These are phyloP conservation scores for Scedosporium minutisporum DNA, from an alignment of 2,329 filamentous ascomycete genomes.

Conservation along the genomic window DNA sequence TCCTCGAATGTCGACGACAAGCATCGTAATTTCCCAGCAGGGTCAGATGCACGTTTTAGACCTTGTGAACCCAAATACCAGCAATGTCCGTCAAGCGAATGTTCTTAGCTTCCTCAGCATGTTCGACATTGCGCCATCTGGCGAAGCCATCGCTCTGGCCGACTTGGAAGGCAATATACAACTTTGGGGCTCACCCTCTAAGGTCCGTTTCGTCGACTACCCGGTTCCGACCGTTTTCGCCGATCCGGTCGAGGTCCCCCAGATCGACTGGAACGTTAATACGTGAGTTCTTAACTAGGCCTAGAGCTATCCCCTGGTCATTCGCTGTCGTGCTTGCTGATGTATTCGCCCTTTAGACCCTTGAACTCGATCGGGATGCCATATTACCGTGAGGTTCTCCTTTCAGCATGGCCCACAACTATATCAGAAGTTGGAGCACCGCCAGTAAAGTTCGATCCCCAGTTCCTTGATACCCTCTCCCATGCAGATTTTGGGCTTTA, in stretches of 20 bases:
- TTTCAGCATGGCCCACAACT: conserved; percentile 85
- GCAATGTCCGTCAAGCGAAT: conserved; percentile 75
- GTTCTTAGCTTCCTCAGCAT: conserved; percentile 64
- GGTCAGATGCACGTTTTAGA: conserved; percentile 95
- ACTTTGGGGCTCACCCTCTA: conserved; percentile 79
- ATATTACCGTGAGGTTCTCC: conserved; percentile 77
- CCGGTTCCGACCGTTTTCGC: conserved; percentile 70
- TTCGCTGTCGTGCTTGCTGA: not conserved
- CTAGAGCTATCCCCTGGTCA: conserved; percentile 6
- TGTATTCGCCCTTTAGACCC: conserved; percentile 40
- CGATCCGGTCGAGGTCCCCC: conserved; percentile 48
- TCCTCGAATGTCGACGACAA: conserved; percentile 87
- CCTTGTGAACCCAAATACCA: conserved; percentile 84
- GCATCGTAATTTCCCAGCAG: conserved; percentile 82
- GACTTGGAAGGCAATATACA: conserved; percentile 73
- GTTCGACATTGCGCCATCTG: conserved; percentile 79
- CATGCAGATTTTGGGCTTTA: conserved; percentile 67
- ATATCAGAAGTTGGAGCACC: conserved; percentile 80
- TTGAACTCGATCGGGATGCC: conserved; percentile 83
- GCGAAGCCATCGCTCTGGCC: conserved; percentile 72
- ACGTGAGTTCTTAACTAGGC: conserved; percentile 38
- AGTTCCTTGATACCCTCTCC: conserved; percentile 59
- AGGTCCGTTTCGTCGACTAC: conserved; percentile 79
- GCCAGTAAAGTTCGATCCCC: conserved; percentile 62
- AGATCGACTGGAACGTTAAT: conserved; percentile 61